Evolutionary conservation across 768 basidiomycete species (phyloP).

Genomic region (Mycena metata): DNA sequence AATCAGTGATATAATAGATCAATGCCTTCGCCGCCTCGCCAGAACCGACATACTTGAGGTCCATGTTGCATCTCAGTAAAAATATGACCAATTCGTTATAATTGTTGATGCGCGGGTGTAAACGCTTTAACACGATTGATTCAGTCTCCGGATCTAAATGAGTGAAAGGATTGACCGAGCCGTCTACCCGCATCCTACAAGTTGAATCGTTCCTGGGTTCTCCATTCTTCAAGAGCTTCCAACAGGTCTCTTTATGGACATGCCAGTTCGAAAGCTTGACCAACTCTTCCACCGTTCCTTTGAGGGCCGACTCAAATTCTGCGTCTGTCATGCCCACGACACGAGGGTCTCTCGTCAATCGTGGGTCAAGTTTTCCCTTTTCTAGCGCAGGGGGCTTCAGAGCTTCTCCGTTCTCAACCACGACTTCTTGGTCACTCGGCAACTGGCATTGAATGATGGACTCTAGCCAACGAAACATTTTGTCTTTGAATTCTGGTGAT

Average conservation of each 20-base stretch:
- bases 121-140: slow-evolving; percentile 34
- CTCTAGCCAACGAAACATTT: not conserved
- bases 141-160: not conserved
- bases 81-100: slow-evolving; percentile 18
- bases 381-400: no score
- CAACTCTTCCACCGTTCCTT: not conserved
- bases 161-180: not conserved
- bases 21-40: slow-evolving; percentile 49
- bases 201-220: not conserved
- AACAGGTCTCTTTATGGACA: not conserved
- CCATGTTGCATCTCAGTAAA: slow-evolving; percentile 14
- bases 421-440: no score
- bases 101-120: not conserved
- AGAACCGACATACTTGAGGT: slow-evolving; percentile 51
- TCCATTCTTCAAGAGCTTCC: not conserved
- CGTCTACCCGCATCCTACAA: slow-evolving; percentile 7
- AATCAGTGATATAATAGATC: slow-evolving; percentile 54
- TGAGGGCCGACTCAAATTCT: not conserved
- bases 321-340: not conserved
- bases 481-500: not conserved
- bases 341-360: not conserved
- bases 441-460: not conserved
- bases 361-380: no score
- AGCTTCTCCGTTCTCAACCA: no score
- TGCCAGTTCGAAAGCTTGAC: not conserved